Conservation (phyloP, 495 filamentous ascomycete genomes). For the Penicillium tannophilum region DNA sequence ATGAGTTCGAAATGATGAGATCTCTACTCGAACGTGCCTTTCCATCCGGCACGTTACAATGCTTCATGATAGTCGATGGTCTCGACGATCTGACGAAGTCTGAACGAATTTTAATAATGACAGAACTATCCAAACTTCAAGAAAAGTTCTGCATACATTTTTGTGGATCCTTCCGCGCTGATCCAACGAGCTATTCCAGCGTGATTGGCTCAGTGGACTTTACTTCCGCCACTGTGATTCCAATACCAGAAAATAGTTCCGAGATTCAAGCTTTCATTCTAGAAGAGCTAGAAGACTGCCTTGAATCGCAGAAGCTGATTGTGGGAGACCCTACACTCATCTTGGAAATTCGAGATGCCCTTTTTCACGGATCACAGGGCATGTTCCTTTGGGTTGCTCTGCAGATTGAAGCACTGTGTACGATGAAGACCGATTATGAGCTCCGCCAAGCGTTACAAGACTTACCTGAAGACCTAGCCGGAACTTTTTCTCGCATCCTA, state of each 20-base stretch:
- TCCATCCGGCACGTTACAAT: not conserved
- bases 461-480: constrained; percentile 29
- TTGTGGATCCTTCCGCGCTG: constrained; percentile 35
- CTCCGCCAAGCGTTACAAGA: constrained; percentile 41
- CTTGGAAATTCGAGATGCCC: constrained; percentile 22
- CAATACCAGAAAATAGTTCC: constrained; percentile 40
- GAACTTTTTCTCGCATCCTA: constrained; percentile 44
- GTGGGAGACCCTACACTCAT: constrained; percentile 39
- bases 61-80: constrained; percentile 15
- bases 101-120: not conserved
- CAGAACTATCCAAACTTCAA: not conserved
- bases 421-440: constrained; percentile 39
- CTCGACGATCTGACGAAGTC: constrained; percentile 9
- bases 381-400: constrained; percentile 54
- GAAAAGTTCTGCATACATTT: constrained; percentile 22
- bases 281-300: constrained; percentile 31
- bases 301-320: constrained; percentile 33
- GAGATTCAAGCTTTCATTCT: constrained; percentile 43
- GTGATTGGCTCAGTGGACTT: not conserved
- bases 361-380: constrained; percentile 18
- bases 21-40: constrained; percentile 1
- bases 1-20: not conserved
- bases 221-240: not conserved
- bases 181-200: constrained; percentile 11
- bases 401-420: constrained; percentile 43